Conservation (phyloP, 1,139 yeast species). For the Candida dubliniensis region DNA sequence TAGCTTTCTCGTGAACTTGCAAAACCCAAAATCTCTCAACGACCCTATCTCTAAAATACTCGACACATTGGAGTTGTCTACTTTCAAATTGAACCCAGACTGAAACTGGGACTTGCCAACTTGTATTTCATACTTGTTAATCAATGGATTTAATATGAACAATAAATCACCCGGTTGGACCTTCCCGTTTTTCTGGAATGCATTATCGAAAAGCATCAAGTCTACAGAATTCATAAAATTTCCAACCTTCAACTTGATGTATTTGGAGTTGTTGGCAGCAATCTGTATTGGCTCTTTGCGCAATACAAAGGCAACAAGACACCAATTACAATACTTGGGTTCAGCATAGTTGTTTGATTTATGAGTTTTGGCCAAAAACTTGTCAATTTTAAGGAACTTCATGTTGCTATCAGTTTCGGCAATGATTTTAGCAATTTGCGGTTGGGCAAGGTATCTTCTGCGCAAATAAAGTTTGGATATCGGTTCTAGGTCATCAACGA, state of each 20-base stretch:
- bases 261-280: conserved; percentile 46
- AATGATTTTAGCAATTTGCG: conserved; percentile 21
- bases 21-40: conserved; percentile 67
- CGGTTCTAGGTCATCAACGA: conserved; percentile 21
- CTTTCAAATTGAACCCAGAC: conserved; percentile 58
- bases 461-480: conserved; percentile 18
- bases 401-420: conserved; percentile 29
- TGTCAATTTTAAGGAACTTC: conserved; percentile 55
- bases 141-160: conserved; percentile 71
- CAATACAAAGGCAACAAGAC: conserved; percentile 65
- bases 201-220: conserved; percentile 63
- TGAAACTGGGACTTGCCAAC: conserved; percentile 6
- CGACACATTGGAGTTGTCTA: conserved; percentile 47
- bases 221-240: conserved; percentile 61
- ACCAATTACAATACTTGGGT: conserved; percentile 75
- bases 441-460: conserved; percentile 47
- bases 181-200: conserved; percentile 72
- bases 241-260: conserved; percentile 62
- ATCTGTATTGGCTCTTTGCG: conserved; percentile 53
- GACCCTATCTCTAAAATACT: conserved; percentile 71
- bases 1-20: conserved; percentile 47
- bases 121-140: conserved; percentile 26
- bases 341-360: conserved; percentile 65
- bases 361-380: conserved; percentile 59
- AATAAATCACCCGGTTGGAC: conserved; percentile 71